Percentiles rank a stretch among this genome's conserved stretches.
These are phyloP conservation scores for Lithocarpus polystachyus DNA, from an alignment of 306 rosid species.

Conservation along the genomic window DNA sequence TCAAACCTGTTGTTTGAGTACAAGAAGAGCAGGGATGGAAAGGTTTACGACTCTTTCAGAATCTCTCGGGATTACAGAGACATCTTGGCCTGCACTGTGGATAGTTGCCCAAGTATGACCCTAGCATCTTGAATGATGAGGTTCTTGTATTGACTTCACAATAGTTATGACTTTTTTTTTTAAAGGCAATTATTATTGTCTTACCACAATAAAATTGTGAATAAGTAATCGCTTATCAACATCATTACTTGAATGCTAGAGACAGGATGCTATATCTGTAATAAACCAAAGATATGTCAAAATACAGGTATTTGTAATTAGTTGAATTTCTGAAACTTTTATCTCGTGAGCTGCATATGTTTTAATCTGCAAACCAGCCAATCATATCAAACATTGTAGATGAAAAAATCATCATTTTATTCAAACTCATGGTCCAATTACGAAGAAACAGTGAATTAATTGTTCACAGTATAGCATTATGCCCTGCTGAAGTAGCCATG, in stretches of 20 bases:
- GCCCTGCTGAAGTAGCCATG: no score
- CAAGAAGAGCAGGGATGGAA: slow-evolving; percentile 90
- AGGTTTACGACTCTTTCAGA: slow-evolving; percentile 75
- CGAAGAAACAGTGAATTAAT: no score
- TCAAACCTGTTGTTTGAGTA: slow-evolving; percentile 92
- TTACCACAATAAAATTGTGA: background rate
- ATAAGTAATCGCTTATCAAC: background rate
- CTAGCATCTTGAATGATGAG: slow-evolving; percentile 51
- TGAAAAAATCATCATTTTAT: no score
- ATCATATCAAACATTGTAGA: no score
- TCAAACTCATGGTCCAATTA: no score
- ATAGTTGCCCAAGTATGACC: slow-evolving; percentile 62
- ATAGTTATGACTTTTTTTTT: background rate
- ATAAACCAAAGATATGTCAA: background rate
- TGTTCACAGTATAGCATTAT: no score
- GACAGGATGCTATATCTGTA: background rate
- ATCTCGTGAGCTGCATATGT: no score
- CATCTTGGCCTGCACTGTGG: slow-evolving; percentile 76
- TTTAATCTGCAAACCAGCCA: no score
- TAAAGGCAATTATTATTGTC: background rate
- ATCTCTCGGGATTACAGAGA: slow-evolving; percentile 75
- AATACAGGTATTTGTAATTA: background rate
- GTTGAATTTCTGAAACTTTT: no score
- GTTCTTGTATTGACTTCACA: background rate
- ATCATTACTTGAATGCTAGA: background rate